Percentiles rank a stretch among this genome's conserved stretches.
Evolutionary conservation across 495 filamentous ascomycete genomes (phyloP).

Genomic region (Penicillium manginii): DNA sequence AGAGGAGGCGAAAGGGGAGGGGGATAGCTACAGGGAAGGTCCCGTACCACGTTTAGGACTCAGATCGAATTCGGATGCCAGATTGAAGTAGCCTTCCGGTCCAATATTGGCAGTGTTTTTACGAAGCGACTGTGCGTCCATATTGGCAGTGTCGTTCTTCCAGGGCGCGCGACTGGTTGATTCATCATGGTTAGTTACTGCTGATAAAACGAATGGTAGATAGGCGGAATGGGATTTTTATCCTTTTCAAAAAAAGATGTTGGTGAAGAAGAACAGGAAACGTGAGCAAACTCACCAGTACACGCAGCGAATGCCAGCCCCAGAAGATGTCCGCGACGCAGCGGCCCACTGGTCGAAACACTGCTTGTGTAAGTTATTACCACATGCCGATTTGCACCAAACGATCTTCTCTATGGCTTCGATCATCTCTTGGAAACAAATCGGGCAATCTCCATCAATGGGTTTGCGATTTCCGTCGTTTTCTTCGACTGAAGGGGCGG

Average conservation of each 20-base stretch:
- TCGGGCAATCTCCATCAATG: conserved; percentile 76
- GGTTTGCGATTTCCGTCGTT: conserved; percentile 58
- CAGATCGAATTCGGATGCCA: conserved; percentile 64
- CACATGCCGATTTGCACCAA: conserved; percentile 74
- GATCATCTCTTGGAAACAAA: conserved; percentile 72
- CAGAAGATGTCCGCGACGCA: conserved; percentile 42
- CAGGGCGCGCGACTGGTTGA: conserved; percentile 59
- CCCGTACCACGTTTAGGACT: conserved; percentile 56
- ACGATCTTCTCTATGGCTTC: conserved; percentile 57
- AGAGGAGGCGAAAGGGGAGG: background rate
- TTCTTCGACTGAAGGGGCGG: conserved; percentile 19
- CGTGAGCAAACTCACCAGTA: conserved; percentile 49
- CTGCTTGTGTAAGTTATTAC: conserved; percentile 74
- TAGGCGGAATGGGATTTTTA: too few relatives aligned
- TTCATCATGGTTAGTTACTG: background rate
- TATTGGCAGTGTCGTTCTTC: conserved; percentile 54
- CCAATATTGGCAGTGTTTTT: conserved; percentile 40
- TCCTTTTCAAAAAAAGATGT: background rate
- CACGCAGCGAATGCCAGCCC: conserved; percentile 64
- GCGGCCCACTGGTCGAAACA: conserved; percentile 75
- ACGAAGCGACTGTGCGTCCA: conserved; percentile 46
- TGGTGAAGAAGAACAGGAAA: background rate
- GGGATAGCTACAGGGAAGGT: conserved; percentile 29
- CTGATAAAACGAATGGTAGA: background rate
- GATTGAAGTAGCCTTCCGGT: conserved; percentile 68